Evolutionary conservation across 2,329 filamentous ascomycete genomes (phyloP).

Genomic region (Exophiala bonariae): DNA sequence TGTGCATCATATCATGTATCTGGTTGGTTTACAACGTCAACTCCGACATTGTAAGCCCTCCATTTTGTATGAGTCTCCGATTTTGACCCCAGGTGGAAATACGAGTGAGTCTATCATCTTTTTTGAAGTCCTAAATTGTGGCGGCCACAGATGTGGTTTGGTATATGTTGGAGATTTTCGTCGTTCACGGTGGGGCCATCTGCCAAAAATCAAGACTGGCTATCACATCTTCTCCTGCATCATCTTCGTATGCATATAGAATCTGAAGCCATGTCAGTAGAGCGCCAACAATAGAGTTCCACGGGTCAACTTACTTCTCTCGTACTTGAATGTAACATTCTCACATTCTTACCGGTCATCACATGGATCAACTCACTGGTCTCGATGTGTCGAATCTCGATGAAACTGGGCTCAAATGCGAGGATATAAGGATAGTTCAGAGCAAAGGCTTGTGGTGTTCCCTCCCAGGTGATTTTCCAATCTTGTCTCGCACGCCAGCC

Average conservation of each 20-base stretch:
- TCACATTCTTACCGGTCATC: slow-evolving; percentile 91
- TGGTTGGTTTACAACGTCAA: too few species aligned
- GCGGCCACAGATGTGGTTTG: too few species aligned
- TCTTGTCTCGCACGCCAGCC: slow-evolving; percentile 94
- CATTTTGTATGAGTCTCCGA: too few species aligned
- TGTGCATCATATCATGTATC: too few species aligned
- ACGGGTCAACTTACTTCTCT: slow-evolving; percentile 78
- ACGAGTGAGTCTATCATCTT: too few species aligned
- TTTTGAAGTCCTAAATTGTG: too few species aligned
- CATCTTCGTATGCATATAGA: slow-evolving; percentile 95
- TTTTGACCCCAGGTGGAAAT: too few species aligned
- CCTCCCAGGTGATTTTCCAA: slow-evolving; percentile 98
- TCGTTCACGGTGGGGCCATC: background rate
- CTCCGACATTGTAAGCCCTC: too few species aligned
- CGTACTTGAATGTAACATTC: slow-evolving; percentile 96
- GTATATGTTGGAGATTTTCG: too few species aligned
- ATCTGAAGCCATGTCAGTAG: slow-evolving; percentile 67
- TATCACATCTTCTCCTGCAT: slow-evolving; percentile 87
- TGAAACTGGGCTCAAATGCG: slow-evolving; percentile 95
- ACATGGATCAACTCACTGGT: slow-evolving; percentile 89
- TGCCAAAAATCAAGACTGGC: slow-evolving; percentile 94
- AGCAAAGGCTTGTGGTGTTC: slow-evolving; percentile 85
- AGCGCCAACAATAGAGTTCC: too few species aligned
- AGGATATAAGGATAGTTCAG: slow-evolving; percentile 96
- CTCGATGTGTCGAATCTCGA: slow-evolving; percentile 94